A percentile compares a stretch with the other conserved stretches of the same genome.
Conservation (phyloP, 306 rosid species). For the Crotalaria pallida region DNA sequence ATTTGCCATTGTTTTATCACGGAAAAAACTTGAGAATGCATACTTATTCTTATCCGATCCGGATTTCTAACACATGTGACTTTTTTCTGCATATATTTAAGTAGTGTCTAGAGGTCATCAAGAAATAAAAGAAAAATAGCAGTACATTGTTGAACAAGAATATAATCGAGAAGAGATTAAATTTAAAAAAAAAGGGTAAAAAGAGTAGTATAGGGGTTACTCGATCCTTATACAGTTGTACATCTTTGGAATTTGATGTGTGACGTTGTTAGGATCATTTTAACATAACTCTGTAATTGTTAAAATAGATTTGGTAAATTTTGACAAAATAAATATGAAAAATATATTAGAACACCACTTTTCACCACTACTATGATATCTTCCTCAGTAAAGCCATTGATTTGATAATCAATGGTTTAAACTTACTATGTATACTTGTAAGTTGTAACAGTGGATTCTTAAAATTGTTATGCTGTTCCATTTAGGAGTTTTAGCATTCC, state of each 20-base stretch:
- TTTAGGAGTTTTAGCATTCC: background rate
- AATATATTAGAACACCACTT: too few relatives aligned
- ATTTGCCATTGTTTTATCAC: background rate
- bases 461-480: background rate
- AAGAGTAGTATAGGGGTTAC: too few relatives aligned
- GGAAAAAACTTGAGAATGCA: background rate
- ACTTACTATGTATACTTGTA: background rate
- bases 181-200: too few relatives aligned
- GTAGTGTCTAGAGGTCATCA: slow-evolving; percentile 8
- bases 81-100: background rate
- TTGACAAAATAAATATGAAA: too few relatives aligned
- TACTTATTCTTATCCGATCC: slow-evolving; percentile 7
- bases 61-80: slow-evolving; percentile 10
- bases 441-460: background rate
- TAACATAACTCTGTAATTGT: too few relatives aligned
- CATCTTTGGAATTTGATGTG: too few relatives aligned
- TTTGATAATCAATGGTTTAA: background rate
- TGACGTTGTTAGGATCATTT: too few relatives aligned
- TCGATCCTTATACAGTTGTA: too few relatives aligned
- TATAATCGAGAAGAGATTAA: background rate
- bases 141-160: background rate
- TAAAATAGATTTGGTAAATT: too few relatives aligned
- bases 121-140: background rate
- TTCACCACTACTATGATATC: background rate
- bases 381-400: background rate